phyloP scores from a whole-genome alignment of 1,284 basidiomycete genomes.

The Heterobasidion occidentale region DNA sequence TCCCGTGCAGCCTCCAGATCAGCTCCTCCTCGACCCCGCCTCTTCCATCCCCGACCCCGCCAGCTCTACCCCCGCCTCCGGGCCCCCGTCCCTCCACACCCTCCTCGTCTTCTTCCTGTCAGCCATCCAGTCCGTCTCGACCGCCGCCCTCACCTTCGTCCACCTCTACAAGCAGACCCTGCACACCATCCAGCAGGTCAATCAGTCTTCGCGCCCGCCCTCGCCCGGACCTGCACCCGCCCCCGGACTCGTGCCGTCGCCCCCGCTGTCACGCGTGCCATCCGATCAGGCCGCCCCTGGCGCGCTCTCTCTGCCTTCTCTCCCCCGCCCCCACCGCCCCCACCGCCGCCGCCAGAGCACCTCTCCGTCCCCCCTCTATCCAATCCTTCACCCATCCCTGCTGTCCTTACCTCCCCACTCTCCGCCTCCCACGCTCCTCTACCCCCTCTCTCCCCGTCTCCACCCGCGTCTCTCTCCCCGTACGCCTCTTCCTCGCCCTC shows the following conservation, averaged over 20 bases:
- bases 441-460: neutral
- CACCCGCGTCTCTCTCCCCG: neutral
- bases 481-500: neutral
- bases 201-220: slow-evolving; percentile 26
- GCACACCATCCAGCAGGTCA: slow-evolving; percentile 57
- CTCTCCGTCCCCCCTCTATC: neutral
- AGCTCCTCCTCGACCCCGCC: neutral
- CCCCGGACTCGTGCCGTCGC: neutral
- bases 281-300: neutral
- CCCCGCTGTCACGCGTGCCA: neutral
- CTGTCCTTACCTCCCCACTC: too few relatives aligned
- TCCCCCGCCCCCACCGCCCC: neutral
- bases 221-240: neutral
- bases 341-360: neutral
- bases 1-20: neutral
- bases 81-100: slow-evolving; percentile 45
- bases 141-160: slow-evolving; percentile 55
- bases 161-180: slow-evolving; percentile 60
- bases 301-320: neutral
- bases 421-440: neutral
- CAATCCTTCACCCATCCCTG: too few relatives aligned
- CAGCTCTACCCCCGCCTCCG: slow-evolving; percentile 19
- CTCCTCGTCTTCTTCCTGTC: slow-evolving; percentile 64
- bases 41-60: slow-evolving; percentile 13
- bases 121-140: slow-evolving; percentile 62